phyloP scores from a whole-genome alignment of 495 filamentous ascomycete species.

The Penicillium atrosanguineum region DNA sequence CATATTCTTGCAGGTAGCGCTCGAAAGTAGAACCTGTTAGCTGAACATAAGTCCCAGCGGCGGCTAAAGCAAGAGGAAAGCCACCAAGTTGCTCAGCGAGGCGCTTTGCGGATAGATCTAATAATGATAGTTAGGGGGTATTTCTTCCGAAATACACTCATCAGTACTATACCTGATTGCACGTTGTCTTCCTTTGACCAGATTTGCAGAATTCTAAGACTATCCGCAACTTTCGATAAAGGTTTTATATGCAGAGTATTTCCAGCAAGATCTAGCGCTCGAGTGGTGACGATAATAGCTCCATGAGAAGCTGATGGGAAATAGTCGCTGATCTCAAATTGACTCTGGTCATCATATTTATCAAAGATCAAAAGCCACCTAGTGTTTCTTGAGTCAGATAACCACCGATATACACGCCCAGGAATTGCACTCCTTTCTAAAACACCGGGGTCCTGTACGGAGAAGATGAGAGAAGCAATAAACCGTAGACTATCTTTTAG shows the following conservation, averaged over 20 bases:
- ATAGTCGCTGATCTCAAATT: slow-evolving; percentile 6
- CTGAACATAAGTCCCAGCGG: slow-evolving; percentile 10
- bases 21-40: not conserved
- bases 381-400: slow-evolving; percentile 5
- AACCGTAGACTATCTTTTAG: slow-evolving; percentile 11
- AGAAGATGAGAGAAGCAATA: slow-evolving; percentile 1
- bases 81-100: slow-evolving; percentile 5
- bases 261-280: slow-evolving; percentile 2
- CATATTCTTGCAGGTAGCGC: slow-evolving; percentile 8
- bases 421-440: not conserved
- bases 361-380: slow-evolving; percentile 15
- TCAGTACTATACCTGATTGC: not conserved
- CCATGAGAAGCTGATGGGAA: slow-evolving; percentile 4
- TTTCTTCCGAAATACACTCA: not conserved
- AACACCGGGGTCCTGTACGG: not conserved
- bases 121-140: not conserved
- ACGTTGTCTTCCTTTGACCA: slow-evolving; percentile 6
- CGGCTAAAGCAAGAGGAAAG: slow-evolving; percentile 11
- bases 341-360: slow-evolving; percentile 9
- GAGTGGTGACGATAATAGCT: slow-evolving; percentile 7
- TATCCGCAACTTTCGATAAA: not conserved
- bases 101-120: slow-evolving; percentile 6
- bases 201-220: slow-evolving; percentile 4
- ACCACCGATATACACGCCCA: slow-evolving; percentile 3
- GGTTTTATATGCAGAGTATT: not conserved